phyloP scores from a whole-genome alignment of 495 filamentous ascomycete genomes.

The Extremus antarcticus region DNA sequence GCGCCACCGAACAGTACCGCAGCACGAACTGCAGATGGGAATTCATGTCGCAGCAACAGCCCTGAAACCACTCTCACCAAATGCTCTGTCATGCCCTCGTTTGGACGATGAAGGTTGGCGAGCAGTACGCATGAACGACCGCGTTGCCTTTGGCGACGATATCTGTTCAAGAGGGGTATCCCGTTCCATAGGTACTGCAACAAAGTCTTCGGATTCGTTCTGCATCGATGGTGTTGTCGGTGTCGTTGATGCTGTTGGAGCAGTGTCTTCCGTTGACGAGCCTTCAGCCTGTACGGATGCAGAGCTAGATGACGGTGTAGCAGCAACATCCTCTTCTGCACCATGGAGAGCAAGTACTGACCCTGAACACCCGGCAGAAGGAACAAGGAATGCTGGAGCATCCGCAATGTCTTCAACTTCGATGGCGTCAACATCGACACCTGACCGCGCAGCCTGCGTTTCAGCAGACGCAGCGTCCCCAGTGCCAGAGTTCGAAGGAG shows the following conservation, averaged over 20 bases:
- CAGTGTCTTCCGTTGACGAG: not conserved
- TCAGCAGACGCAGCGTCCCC: not conserved
- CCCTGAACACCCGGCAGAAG: too few relatives aligned
- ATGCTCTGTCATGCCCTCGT: not conserved
- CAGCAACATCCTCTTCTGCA: not conserved
- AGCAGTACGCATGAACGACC: not conserved
- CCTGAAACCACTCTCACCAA: slow-evolving; percentile 1
- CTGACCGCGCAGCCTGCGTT: not conserved
- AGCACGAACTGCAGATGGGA: too few relatives aligned
- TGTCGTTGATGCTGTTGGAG: not conserved
- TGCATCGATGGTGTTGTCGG: not conserved
- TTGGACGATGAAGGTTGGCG: not conserved
- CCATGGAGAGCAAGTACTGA: too few relatives aligned
- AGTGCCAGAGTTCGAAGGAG: not conserved
- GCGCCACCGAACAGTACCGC: too few relatives aligned
- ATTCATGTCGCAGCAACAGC: slow-evolving; percentile 3
- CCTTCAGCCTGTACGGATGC: too few relatives aligned
- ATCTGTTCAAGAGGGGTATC: not conserved
- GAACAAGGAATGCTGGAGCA: too few relatives aligned
- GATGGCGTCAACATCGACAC: too few relatives aligned
- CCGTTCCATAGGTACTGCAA: too few relatives aligned
- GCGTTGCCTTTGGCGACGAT: not conserved
- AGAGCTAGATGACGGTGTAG: too few relatives aligned
- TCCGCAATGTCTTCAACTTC: too few relatives aligned
- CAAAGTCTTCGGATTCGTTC: not conserved